These are phyloP conservation scores for Hericium rajendrae DNA, from an alignment of 768 basidiomycete species.

Conservation along the genomic window DNA sequence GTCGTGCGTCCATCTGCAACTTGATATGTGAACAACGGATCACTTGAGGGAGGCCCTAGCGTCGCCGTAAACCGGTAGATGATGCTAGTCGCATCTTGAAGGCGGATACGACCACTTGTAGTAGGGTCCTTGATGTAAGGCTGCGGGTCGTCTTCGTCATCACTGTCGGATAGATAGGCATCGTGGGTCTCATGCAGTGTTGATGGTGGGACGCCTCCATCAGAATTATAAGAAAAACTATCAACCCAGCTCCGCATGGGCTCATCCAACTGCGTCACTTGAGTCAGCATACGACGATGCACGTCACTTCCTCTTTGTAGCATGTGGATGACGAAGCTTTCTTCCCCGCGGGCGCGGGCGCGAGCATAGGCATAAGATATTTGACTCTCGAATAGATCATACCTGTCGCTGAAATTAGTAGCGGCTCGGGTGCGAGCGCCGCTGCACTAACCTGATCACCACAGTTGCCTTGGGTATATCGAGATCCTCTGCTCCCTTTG, in stretches of 20 bases:
- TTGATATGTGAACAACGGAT: slow-evolving; percentile 29
- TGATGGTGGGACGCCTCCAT: slow-evolving; percentile 36
- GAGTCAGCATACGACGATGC: slow-evolving; percentile 44
- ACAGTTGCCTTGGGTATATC: slow-evolving; percentile 47
- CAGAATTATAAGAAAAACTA: slow-evolving; percentile 27
- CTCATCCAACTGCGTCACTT: slow-evolving; percentile 29
- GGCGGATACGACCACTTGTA: slow-evolving; percentile 48
- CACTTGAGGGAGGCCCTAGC: neutral
- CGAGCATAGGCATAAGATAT: slow-evolving; percentile 49
- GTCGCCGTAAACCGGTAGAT: slow-evolving; percentile 41
- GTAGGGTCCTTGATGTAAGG: slow-evolving; percentile 49
- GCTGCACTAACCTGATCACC: slow-evolving; percentile 46
- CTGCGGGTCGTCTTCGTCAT: slow-evolving; percentile 33
- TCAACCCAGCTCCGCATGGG: slow-evolving; percentile 42
- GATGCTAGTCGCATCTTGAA: slow-evolving; percentile 45
- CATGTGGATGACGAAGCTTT: slow-evolving; percentile 54
- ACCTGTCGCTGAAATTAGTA: slow-evolving; percentile 27
- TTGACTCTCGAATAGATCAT: slow-evolving; percentile 53
- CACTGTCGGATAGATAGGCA: slow-evolving; percentile 40
- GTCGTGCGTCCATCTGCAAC: slow-evolving; percentile 17
- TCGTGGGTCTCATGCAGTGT: slow-evolving; percentile 30
- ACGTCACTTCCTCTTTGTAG: slow-evolving; percentile 46
- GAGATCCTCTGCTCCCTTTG: slow-evolving; percentile 49
- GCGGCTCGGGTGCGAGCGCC: neutral
- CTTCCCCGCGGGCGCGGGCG: slow-evolving; percentile 34